These are phyloP conservation scores for Gryganskiella cystojenkinii DNA, from an alignment of 192 early-diverging fungal genomes.

Conservation along the genomic window DNA sequence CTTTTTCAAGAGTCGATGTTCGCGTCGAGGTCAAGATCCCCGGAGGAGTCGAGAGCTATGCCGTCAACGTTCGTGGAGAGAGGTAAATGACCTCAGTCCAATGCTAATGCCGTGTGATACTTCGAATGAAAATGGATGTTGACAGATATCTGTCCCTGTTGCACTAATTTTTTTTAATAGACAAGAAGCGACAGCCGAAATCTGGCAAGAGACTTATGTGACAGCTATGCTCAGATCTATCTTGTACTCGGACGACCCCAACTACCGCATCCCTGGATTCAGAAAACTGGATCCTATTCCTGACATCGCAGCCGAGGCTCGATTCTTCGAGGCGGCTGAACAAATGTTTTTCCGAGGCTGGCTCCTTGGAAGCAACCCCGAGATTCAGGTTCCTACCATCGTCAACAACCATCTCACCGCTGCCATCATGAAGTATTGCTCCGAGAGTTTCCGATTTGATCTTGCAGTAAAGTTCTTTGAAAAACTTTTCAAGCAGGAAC, in stretches of 20 bases:
- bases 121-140: no score
- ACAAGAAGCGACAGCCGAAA: constrained; percentile 74
- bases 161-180: no score
- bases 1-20: constrained; percentile 96
- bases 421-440: constrained; percentile 92
- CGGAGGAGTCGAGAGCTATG: constrained; percentile 95
- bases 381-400: constrained; percentile 94
- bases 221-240: constrained; percentile 91
- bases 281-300: constrained; percentile 91
- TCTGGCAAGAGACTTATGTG: constrained; percentile 94
- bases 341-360: constrained; percentile 91
- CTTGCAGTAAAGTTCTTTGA: constrained; percentile 89
- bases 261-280: constrained; percentile 88
- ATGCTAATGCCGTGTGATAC: neutral
- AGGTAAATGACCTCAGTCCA: constrained; percentile 55
- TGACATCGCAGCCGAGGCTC: constrained; percentile 74
- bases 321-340: constrained; percentile 87
- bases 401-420: constrained; percentile 91
- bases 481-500: constrained; percentile 75
- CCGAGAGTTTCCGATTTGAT: constrained; percentile 79
- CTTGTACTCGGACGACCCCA: constrained; percentile 88
- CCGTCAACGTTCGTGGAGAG: constrained; percentile 91
- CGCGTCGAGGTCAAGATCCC: constrained; percentile 99
- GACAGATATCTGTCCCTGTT: no score
- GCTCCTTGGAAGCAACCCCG: constrained; percentile 92